Evolutionary conservation across 495 filamentous ascomycete species (phyloP).

Genomic region (Copromyces sp.): DNA sequence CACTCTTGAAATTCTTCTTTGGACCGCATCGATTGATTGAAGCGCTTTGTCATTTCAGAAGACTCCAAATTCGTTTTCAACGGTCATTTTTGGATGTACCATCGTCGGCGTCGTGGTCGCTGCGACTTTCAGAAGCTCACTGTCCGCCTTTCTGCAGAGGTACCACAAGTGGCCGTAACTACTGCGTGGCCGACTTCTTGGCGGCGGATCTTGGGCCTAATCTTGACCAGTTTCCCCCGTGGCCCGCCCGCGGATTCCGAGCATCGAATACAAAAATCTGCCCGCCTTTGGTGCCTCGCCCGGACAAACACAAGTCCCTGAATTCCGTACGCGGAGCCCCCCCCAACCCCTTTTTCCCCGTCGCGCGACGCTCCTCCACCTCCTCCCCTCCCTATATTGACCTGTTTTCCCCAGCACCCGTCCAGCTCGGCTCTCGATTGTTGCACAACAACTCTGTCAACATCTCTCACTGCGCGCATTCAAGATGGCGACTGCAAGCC

Average conservation of each 20-base stretch:
- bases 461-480: neutral
- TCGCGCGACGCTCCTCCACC: neutral
- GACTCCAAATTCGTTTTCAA: neutral
- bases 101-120: neutral
- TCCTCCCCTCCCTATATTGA: neutral
- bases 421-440: neutral
- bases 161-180: conserved; percentile 2
- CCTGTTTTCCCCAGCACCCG: neutral
- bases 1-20: neutral
- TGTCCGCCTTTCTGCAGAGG: neutral
- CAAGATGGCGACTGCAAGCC: conserved; percentile 32
- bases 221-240: neutral
- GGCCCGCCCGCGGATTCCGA: conserved; percentile 2
- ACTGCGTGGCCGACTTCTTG: conserved; percentile 5
- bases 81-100: neutral
- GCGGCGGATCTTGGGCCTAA: conserved; percentile 15
- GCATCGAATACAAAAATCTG: neutral
- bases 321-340: neutral
- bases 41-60: neutral
- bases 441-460: neutral
- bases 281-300: neutral
- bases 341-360: neutral
- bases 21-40: neutral
- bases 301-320: neutral
- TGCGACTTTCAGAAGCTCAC: neutral